phyloP scores from a whole-genome alignment of 1,284 basidiomycete species.

The Pascua guehoae region DNA sequence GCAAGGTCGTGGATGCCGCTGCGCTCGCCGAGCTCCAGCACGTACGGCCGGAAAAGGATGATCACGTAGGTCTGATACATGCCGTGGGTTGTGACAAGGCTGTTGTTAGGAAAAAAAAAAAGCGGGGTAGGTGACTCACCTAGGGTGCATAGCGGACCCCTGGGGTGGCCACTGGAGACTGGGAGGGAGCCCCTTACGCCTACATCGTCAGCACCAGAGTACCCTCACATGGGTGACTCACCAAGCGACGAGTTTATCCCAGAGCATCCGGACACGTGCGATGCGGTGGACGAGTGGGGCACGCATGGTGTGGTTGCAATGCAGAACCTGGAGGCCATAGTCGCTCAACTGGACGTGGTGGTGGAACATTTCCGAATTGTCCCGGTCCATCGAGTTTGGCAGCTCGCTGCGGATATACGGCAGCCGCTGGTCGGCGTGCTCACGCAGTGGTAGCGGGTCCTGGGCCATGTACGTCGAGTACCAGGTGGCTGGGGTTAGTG shows the following conservation, averaged over 20 bases:
- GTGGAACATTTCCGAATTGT: slow-evolving; percentile 14
- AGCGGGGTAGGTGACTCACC: slow-evolving; percentile 17
- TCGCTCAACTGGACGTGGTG: slow-evolving; percentile 15
- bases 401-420: slow-evolving; percentile 16
- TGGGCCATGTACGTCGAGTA: slow-evolving; percentile 22
- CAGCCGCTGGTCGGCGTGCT: slow-evolving; percentile 20
- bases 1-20: slow-evolving; percentile 6
- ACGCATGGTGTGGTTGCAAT: slow-evolving; percentile 19
- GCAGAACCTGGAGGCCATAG: slow-evolving; percentile 18
- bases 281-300: slow-evolving; percentile 15
- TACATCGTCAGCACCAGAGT: not conserved
- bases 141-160: slow-evolving; percentile 15
- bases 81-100: slow-evolving; percentile 19
- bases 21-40: slow-evolving; percentile 21
- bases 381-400: slow-evolving; percentile 3
- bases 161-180: slow-evolving; percentile 19
- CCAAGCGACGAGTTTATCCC: slow-evolving; percentile 9
- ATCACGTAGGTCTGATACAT: slow-evolving; percentile 27
- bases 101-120: slow-evolving; percentile 21
- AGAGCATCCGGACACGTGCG: slow-evolving; percentile 6
- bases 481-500: slow-evolving; percentile 15
- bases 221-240: not conserved
- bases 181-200: slow-evolving; percentile 16
- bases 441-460: slow-evolving; percentile 15
- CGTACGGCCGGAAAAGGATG: slow-evolving; percentile 25